Percentiles rank a stretch among this genome's conserved stretches.
phyloP scores from a whole-genome alignment of 441 rosid genomes.

The Populus hybrid region DNA sequence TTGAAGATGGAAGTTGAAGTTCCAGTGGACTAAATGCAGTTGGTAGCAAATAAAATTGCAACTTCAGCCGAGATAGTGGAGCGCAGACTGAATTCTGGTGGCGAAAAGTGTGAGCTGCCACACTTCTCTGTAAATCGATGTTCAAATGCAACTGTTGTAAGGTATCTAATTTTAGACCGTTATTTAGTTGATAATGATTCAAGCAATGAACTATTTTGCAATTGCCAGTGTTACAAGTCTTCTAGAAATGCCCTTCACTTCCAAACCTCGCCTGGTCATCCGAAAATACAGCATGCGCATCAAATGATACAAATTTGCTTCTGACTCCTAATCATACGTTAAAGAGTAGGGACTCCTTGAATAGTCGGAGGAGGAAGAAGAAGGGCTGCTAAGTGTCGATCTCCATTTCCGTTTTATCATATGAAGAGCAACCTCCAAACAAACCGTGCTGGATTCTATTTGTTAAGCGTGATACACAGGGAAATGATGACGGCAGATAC shows the following conservation, averaged over 20 bases:
- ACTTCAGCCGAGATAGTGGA: background rate
- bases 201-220: background rate
- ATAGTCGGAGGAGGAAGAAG: background rate
- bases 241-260: background rate
- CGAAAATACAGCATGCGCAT: background rate
- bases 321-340: too few species aligned
- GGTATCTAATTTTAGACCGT: background rate
- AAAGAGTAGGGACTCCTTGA: background rate
- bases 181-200: background rate
- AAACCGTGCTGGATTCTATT: background rate
- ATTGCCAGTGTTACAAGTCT: background rate
- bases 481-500: background rate
- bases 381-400: too few species aligned
- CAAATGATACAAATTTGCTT: too few species aligned
- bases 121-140: background rate
- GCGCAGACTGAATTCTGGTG: background rate
- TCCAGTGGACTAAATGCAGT: conserved; percentile 47
- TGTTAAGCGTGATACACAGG: too few species aligned
- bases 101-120: background rate
- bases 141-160: background rate
- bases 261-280: background rate
- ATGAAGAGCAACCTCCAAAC: background rate
- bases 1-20: conserved; percentile 76
- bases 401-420: background rate
- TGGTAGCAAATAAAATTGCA: background rate